Conservation (phyloP, 192 early-diverging fungal genomes). For the Entomortierella beljakovae region DNA sequence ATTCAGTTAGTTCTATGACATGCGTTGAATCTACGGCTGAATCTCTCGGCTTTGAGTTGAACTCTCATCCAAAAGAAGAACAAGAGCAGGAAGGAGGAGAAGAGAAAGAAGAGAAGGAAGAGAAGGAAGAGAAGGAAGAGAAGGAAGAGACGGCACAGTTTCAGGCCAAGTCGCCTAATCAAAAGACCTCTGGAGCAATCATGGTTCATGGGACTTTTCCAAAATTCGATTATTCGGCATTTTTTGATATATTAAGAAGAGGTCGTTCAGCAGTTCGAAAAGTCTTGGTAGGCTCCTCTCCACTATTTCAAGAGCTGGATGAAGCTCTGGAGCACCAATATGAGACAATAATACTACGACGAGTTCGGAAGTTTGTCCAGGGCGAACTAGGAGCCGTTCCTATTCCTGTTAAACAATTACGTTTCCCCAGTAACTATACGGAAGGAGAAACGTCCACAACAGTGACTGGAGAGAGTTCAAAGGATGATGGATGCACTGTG, state of each 20-base stretch:
- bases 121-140: neutral
- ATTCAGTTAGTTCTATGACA: neutral
- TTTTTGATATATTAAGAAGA: conserved; percentile 50
- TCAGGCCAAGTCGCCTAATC: neutral
- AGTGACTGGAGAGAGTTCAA: neutral
- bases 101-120: neutral
- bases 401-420: conserved; percentile 18
- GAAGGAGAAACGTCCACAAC: neutral
- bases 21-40: neutral
- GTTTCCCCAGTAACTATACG: conserved; percentile 5
- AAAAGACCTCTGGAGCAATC: conserved; percentile 3
- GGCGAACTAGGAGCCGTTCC: conserved; percentile 36
- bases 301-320: conserved; percentile 55
- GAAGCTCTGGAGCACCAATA: conserved; percentile 45
- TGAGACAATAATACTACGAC: conserved; percentile 50
- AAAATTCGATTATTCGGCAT: conserved; percentile 42
- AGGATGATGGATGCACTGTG: neutral
- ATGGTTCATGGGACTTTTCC: conserved; percentile 31
- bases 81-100: neutral
- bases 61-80: neutral
- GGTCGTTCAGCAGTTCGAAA: conserved; percentile 31
- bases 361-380: conserved; percentile 40
- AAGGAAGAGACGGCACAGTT: neutral
- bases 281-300: conserved; percentile 58
- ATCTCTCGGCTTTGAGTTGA: neutral